Base-by-base conservation (phyloP, 163 green algal genomes). In the Chlorella variabilis region DNA sequence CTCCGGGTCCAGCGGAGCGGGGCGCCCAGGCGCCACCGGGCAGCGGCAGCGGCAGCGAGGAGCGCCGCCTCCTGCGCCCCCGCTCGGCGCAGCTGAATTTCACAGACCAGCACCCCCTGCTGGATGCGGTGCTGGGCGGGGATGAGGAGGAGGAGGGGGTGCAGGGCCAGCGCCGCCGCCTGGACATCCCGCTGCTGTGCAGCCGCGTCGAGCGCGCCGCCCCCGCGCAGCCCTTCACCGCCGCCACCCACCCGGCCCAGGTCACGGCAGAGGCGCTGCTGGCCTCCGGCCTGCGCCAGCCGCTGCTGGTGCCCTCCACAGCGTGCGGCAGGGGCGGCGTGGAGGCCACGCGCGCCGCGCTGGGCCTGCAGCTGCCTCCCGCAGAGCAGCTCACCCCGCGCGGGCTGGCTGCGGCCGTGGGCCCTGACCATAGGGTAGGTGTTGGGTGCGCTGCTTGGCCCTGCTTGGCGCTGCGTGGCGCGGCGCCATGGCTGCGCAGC, bases 291-390 rank as follows among this genome's bases (percentile, higher is more conserved):
- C 49, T 82, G 8, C 76, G 76, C 33, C 42, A 54, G 48, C 61
- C 62, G 17, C 61, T 82, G 48, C 42, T 70, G 33, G 34, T 82
- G 3, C 73, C 70, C 4, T 34, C 71, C 1, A 25, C 17, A 0
- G 77, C 36, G 0, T 29, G 15, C n/a, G 54, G 54, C 9, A 2
- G 20, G n/a, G 51, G 34, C 51, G 80, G 63, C 7, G 36, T 29
- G 33, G 39, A 29, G 7, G 56, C 70, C 38, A 36, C 63, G 7
- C 62, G 71, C 11, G 56, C 65, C 33, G 83, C 68, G 18, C 67
- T 88, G 77, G 78, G 78, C n/a, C 42, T 88, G 63, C 70, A 65
- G 27, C 61, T 87, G 65, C 82, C 77, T 31, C 34, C 66, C 20
- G 51, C 38, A 4, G 29, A 38, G 21, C 38, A 41, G 42, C 65